These are phyloP conservation scores for Wickerhamiella kurtzmanii DNA, from an alignment of 805 yeast species.

Conservation along the genomic window DNA sequence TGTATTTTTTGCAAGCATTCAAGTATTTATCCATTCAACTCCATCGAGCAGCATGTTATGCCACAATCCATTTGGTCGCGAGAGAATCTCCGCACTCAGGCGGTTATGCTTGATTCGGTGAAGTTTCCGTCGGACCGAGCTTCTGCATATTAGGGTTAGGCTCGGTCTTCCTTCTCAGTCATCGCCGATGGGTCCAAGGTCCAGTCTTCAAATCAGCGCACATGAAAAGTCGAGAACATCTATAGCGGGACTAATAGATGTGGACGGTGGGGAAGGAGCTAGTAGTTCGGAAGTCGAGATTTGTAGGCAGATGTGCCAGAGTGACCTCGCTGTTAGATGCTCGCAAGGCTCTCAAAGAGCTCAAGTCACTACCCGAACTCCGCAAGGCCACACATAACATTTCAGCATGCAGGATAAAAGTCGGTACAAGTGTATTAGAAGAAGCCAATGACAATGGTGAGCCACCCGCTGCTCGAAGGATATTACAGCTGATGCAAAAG, in stretches of 20 bases:
- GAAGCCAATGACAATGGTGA: constrained; percentile 65
- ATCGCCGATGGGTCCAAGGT: too few species aligned
- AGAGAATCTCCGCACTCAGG: too few species aligned
- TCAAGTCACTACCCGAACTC: constrained; percentile 35
- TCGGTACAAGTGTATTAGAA: constrained; percentile 29
- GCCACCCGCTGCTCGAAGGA: constrained; percentile 52
- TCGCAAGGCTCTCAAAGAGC: constrained; percentile 19
- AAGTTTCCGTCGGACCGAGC: background rate
- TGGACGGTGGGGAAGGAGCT: constrained; percentile 18
- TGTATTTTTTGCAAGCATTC: constrained; percentile 5
- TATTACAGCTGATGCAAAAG: constrained; percentile 42
- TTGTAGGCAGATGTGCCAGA: constrained; percentile 46
- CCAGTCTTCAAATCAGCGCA: too few species aligned
- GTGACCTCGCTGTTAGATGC: constrained; percentile 33
- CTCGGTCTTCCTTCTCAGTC: background rate
- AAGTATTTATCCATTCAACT: constrained; percentile 16
- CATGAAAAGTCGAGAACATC: too few species aligned
- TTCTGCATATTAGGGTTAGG: background rate
- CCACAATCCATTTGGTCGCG: too few species aligned
- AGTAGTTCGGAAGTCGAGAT: constrained; percentile 45
- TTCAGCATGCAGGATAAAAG: constrained; percentile 56
- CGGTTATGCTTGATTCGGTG: too few species aligned
- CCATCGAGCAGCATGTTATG: too few species aligned
- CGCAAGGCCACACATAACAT: constrained; percentile 60
- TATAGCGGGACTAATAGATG: constrained; percentile 1